Evolutionary conservation across 169 alveolate species (phyloP), one percentile per base, ranked within the genome.

Genomic region (Cryptosporidium andersoni): DNA sequence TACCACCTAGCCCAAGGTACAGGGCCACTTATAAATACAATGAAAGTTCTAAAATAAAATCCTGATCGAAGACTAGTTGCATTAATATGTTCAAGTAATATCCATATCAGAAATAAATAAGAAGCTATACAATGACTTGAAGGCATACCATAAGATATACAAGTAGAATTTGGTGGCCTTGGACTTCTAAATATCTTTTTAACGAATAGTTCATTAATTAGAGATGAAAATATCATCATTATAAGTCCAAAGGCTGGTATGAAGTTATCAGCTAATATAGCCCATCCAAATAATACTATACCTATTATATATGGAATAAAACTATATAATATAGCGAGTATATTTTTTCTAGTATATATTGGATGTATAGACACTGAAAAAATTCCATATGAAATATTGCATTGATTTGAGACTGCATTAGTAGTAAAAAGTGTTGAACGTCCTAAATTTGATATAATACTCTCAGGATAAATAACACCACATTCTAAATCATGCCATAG

Each of bases 1-100:
- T 89, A 52, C 64, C 82, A 80, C 51, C 92, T 80, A 62, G 90
- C 89, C 92, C 92, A 89, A 25, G 92, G 92, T 52, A 89, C 80
- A 1, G 92, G 92, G 4, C 66, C 81, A 80, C 85, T 66, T 51
- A 81, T 42, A 39, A 82, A 64, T 37, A 89, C 62, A 60, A 81
- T 67, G n/a, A 58, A 64, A 81, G 82, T 82, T 74, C 81, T 89
- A 42, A 51, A 80, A n/a, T 53, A 37, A 48, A 63, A 63, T 5
- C 81, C 81, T 14, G 80, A 80, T 34, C 40, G 62, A 4, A 60
- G 81, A 36, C 90, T 90, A 66, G 81, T 81, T 55, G 90, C 88
- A 64, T 89, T 89, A 52, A 63, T 89, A 37, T 89, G 65, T 34
- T 64, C 65, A 34, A 89, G 64, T 64, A 89, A 49, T 4, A 81